Base-by-base conservation (phyloP, 164 flowering plant species). In the Vitis cinerea region DNA sequence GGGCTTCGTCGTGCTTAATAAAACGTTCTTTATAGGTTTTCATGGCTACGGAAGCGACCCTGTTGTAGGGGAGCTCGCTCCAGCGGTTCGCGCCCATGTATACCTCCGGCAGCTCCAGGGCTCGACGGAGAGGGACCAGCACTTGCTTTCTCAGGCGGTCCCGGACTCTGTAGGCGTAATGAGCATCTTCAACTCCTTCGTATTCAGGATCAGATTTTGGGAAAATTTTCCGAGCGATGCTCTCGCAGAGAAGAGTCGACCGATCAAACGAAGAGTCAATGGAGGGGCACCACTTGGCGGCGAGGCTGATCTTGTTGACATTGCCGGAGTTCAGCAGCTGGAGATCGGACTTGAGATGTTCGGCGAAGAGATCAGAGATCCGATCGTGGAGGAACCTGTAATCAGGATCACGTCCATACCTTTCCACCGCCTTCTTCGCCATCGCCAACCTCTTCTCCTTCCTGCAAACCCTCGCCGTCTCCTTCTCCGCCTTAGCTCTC, bases 11-110 rank as follows among this genome's bases (percentile, higher is more conserved):
- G 51, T 84, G 90, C 71, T 83, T 80, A 49, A 0, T 0, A 59
- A 86, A 86, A 58, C 59, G 64, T 8, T 62, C 59, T 61, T 83
- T 84, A 79, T 86, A 84, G 23, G 15, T 75, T 48, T 81, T 84
- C 88, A 84, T 86, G 12, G 90, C 90, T 9, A 86, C 85, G 0
- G 88, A 86, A 9, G 86, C 71, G 11, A 86, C 90, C 52, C 88
- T 69, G 29, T 68, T 52, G 68, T 86, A 86, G 0, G 88, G 88
- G 6, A 86, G 72, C 11, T 66, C 11, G 4, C 49, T 61, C 90
- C 90, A 86, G 52, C 52, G 59, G n/a, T 79, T 80, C 7, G 87
- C 72, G 30, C 80, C 60, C 78, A 84, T 86, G 68, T 78, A 83
- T 0, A 83, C 70, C 75, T 86, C 86, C 1, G 86, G 90, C 53